phyloP scores from a whole-genome alignment of 2,329 filamentous ascomycete genomes.

The Scedosporium boydii region DNA sequence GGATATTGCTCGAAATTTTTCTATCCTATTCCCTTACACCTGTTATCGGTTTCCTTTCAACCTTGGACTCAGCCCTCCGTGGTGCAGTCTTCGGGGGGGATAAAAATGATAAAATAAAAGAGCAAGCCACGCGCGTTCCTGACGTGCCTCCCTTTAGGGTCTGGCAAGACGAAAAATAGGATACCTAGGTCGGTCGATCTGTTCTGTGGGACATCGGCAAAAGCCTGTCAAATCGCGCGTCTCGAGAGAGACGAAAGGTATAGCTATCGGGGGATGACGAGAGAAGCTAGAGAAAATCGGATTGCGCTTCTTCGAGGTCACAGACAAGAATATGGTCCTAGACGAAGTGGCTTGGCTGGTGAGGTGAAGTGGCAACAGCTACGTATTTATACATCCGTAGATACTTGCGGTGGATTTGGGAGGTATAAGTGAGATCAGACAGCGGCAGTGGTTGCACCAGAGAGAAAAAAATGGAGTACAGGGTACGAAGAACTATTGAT shows the following conservation, averaged over 20 bases:
- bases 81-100: background rate
- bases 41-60: no score
- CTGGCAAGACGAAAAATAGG: no score
- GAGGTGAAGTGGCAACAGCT: background rate
- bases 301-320: background rate
- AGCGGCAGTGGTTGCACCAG: background rate
- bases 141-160: no score
- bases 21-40: background rate
- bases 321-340: background rate
- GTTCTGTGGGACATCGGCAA: background rate
- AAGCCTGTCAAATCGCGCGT: background rate
- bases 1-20: background rate
- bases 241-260: background rate
- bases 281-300: background rate
- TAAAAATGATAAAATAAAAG: background rate
- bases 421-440: slow-evolving; percentile 1
- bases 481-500: background rate
- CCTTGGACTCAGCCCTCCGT: no score
- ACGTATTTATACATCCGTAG: slow-evolving; percentile 3
- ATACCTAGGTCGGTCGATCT: no score
- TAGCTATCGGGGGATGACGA: background rate
- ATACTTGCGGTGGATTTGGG: background rate
- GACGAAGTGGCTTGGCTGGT: background rate
- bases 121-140: no score
- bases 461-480: background rate